Evolutionary conservation across 352 stramenopile species (phyloP).

Genomic region (Phytopythium mirpurense): DNA sequence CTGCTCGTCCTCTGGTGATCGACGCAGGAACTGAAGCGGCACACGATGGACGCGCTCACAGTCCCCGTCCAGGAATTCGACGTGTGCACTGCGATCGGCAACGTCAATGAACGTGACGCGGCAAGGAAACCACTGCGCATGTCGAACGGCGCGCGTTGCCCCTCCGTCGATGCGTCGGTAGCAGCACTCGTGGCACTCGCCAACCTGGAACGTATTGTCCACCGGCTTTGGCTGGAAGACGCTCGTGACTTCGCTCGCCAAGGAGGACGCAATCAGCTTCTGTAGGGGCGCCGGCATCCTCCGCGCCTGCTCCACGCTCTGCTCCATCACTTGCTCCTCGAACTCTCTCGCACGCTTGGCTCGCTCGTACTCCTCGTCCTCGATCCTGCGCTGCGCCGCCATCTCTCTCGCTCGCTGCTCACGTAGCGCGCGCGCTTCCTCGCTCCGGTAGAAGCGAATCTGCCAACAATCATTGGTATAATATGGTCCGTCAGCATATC

Average conservation of each 20-base stretch:
- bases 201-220: constrained; percentile 14
- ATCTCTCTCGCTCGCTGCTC: constrained; percentile 38
- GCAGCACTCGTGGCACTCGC: constrained; percentile 45
- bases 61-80: constrained; percentile 47
- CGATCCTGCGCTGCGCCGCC: constrained; percentile 32
- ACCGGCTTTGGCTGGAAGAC: constrained; percentile 22
- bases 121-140: constrained; percentile 33
- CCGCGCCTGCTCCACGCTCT: constrained; percentile 34
- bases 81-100: constrained; percentile 16
- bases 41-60: constrained; percentile 41
- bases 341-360: constrained; percentile 21
- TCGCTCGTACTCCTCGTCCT: constrained; percentile 38
- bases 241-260: constrained; percentile 29
- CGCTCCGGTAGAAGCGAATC: constrained; percentile 55
- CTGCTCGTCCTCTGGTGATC: constrained; percentile 23
- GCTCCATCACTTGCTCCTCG: constrained; percentile 28
- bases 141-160: constrained; percentile 8
- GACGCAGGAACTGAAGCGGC: constrained; percentile 26
- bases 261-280: constrained; percentile 31
- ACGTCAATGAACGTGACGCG: constrained; percentile 21
- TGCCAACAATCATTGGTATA: too few relatives aligned
- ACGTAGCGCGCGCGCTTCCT: constrained; percentile 38
- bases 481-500: too few relatives aligned
- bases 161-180: constrained; percentile 31
- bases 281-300: constrained; percentile 33